Conservation (phyloP, 2,329 filamentous ascomycete species). For the Fusarium nanum region DNA sequence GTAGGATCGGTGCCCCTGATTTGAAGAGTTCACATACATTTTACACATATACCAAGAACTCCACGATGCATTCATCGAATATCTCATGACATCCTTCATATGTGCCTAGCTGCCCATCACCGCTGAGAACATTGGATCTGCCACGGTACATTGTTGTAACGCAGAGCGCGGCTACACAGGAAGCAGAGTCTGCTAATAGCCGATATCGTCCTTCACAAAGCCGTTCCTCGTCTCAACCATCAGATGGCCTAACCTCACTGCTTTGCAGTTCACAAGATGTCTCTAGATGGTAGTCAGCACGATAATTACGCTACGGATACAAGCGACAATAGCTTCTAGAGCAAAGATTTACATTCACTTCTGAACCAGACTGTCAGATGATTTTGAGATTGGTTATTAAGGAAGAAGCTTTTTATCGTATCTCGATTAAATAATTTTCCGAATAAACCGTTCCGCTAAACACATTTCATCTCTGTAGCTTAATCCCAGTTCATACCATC, state of each 20-base stretch:
- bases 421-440: neutral
- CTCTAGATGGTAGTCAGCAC: neutral
- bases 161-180: neutral
- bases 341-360: neutral
- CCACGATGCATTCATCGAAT: no score
- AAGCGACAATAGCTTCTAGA: neutral
- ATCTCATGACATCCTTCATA: no score
- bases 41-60: no score
- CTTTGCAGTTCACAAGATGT: neutral
- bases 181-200: neutral
- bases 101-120: no score
- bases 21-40: no score
- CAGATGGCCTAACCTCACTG: neutral
- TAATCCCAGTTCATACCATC: conserved; percentile 50
- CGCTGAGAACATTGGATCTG: no score
- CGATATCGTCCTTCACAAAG: neutral
- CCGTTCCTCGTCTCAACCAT: neutral
- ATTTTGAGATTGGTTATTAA: neutral
- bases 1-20: no score
- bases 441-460: neutral
- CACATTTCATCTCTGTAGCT: neutral
- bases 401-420: neutral
- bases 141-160: no score
- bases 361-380: neutral
- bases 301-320: neutral